phyloP scores from a whole-genome alignment of 2,329 filamentous ascomycete genomes.

The Myriosclerotinia scirpicola region DNA sequence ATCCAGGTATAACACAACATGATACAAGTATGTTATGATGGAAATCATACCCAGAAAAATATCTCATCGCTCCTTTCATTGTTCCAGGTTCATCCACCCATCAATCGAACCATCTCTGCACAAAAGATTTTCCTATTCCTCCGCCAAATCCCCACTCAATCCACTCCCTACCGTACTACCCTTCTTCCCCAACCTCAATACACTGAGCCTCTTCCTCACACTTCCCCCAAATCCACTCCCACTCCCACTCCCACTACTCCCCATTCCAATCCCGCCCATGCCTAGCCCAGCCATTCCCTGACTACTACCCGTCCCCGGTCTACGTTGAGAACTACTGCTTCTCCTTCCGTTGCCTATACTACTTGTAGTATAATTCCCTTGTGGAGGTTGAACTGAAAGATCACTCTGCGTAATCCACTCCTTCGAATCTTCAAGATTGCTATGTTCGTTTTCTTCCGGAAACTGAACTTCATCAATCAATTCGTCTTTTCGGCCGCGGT shows the following conservation, averaged over 20 bases:
- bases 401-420: constrained; percentile 44
- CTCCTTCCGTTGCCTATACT: constrained; percentile 25
- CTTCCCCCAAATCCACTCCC: constrained; percentile 36
- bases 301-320: constrained; percentile 21
- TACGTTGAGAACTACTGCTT: constrained; percentile 29
- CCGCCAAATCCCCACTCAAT: constrained; percentile 34
- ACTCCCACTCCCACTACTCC: constrained; percentile 38
- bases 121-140: constrained; percentile 13
- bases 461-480: not conserved
- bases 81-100: not conserved
- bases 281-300: constrained; percentile 13
- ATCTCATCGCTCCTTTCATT: not conserved
- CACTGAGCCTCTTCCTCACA: constrained; percentile 39
- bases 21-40: not conserved
- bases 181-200: constrained; percentile 42
- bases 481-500: constrained; percentile 21
- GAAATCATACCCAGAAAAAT: constrained; percentile 17
- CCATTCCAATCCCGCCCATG: constrained; percentile 26
- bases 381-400: constrained; percentile 22
- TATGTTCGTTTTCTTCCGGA: constrained; percentile 14
- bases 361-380: not conserved
- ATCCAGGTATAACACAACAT: constrained; percentile 4
- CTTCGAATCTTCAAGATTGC: not conserved
- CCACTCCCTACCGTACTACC: constrained; percentile 40
- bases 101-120: not conserved